These are phyloP conservation scores for Monoraphidium neglectum DNA, from an alignment of 139 green algal species.

Conservation along the genomic window DNA sequence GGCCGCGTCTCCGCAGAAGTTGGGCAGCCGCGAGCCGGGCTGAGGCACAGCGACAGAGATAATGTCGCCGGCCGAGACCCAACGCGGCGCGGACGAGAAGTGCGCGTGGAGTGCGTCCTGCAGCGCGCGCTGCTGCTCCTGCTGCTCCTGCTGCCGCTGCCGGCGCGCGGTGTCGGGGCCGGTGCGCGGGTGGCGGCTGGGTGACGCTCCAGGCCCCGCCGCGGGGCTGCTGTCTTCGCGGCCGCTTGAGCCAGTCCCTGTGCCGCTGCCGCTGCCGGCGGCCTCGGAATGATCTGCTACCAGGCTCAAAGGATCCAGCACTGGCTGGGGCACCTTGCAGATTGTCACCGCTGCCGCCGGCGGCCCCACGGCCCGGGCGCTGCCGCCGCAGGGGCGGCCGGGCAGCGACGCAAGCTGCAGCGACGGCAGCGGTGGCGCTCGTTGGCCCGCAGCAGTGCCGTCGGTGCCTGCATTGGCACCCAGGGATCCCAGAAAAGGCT, in stretches of 20 bases:
- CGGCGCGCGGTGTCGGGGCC: background rate
- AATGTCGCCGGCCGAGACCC: slow-evolving; percentile 6
- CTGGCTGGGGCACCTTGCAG: slow-evolving; percentile 16
- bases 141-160: background rate
- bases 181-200: background rate
- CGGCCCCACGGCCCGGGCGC: background rate
- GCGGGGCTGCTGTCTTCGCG: background rate
- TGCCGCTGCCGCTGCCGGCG: background rate
- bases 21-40: background rate
- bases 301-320: background rate
- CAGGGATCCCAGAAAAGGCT: slow-evolving; percentile 34
- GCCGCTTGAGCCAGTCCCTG: background rate
- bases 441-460: background rate
- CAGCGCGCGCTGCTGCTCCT: background rate
- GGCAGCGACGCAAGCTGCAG: background rate
- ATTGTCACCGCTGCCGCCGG: slow-evolving; percentile 6
- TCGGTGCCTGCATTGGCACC: too few species aligned
- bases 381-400: background rate
- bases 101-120: slow-evolving; percentile 21
- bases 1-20: background rate
- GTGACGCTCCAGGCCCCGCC: background rate
- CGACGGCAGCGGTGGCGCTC: slow-evolving; percentile 6
- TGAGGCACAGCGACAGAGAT: slow-evolving; percentile 7
- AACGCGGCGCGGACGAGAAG: background rate
- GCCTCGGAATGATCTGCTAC: background rate